A percentile compares a stretch with the other conserved stretches of the same genome.
These are phyloP conservation scores for Zygnema cylindricum DNA, from an alignment of 139 green algal species.

Conservation along the genomic window DNA sequence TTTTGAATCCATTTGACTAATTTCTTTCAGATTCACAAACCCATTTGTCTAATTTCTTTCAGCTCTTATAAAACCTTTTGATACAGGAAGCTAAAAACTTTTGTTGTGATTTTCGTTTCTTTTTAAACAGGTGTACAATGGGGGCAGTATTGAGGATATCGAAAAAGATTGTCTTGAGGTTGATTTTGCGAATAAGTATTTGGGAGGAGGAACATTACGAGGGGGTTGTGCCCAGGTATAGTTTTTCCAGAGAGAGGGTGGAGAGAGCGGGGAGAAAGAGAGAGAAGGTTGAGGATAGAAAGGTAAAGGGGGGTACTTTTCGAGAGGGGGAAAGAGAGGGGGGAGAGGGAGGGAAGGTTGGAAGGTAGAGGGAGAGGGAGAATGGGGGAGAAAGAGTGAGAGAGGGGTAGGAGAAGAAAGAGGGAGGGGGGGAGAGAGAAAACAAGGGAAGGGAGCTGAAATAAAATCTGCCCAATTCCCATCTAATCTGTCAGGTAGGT, in stretches of 20 bases:
- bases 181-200: conserved; percentile 46
- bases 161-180: conserved; percentile 25
- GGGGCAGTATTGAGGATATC: conserved; percentile 40
- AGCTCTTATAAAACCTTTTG: background rate
- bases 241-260: too few relatives aligned
- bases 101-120: too few relatives aligned
- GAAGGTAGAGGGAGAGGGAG: background rate
- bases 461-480: too few relatives aligned
- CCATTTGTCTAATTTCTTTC: background rate
- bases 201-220: conserved; percentile 43
- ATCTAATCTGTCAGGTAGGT: too few relatives aligned
- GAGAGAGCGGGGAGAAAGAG: too few relatives aligned
- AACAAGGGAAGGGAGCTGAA: background rate
- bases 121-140: too few relatives aligned
- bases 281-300: too few relatives aligned
- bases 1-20: too few relatives aligned
- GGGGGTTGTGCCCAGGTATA: conserved; percentile 50
- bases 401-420: background rate
- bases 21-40: background rate
- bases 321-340: background rate
- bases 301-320: background rate
- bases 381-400: background rate
- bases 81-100: too few relatives aligned
- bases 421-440: conserved; percentile 3
- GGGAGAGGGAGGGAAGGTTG: background rate